Evolutionary conservation across 1,284 basidiomycete species (phyloP), one percentile per base, ranked within the genome.

Genomic region (Dichomitus squalens): DNA sequence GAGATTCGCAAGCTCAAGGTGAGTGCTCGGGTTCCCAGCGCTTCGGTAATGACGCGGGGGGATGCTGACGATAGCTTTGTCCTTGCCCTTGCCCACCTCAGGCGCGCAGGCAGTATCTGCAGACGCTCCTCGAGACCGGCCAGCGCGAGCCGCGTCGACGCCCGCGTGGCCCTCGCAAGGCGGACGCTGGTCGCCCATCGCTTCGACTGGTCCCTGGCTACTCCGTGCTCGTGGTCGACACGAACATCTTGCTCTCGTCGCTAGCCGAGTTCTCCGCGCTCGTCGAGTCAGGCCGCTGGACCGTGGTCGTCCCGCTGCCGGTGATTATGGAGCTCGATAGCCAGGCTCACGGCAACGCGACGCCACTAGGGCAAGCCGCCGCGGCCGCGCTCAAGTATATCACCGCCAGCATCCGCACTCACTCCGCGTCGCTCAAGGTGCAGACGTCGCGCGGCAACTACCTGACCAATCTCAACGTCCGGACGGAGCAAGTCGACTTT

Each of bases 321-420:
- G 96, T 97, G 54, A 84, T 98, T 66, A 98, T 96, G 79, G 96
- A 99, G 68, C 86, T 99, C 9, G 96, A 99, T 66, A 95, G 96
- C 12, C 83, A 98, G 33, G 82, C 85, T 0, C 29, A 6, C 12
- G 79, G 81, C 57, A 92, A 93, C 68, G 63, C 77, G 0, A 83
- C 85, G 16, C 76, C 71, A 27, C 84, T 96, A 12, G 90, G 88
- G 44, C 83, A 84, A 52, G 81, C 86, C 0, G 95, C 96, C 0
- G 76, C 79, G 29, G 76, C 79, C 14, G 92, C 95, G 0, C 79
- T 97, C 52, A 65, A 78, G 0, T 96, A 93, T 68, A 82, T 98
- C 64, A 86, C 85, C 16, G 76, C 81, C n/a, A 87, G 87, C 62
- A 76, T 98, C 58, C 89, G 89, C 49, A 82, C 87, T 5, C 89